Conservation (phyloP, 202 grass and related monocot genomes). For the Dendrocalamus latiflorus region DNA sequence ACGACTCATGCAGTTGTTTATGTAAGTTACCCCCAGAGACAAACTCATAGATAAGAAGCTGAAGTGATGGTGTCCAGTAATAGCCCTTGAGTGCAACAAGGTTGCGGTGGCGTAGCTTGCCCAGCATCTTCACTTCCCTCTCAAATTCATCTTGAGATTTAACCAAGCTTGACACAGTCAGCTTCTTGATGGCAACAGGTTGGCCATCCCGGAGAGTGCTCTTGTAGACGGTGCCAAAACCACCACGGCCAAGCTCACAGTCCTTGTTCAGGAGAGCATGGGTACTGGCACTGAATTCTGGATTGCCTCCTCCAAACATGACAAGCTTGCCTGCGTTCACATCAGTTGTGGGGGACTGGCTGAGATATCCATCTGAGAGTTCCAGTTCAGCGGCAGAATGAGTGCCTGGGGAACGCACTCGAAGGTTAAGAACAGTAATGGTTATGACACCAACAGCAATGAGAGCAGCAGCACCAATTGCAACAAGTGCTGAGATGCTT, state of each 20-base stretch:
- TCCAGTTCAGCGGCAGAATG: slow-evolving; percentile 48
- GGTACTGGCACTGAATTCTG: slow-evolving; percentile 84
- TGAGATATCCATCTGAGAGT: slow-evolving; percentile 87
- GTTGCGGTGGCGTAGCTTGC: slow-evolving; percentile 81
- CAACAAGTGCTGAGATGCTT: slow-evolving; percentile 93
- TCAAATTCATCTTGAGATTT: slow-evolving; percentile 99
- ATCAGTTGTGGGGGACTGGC: slow-evolving; percentile 84
- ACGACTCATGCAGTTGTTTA: slow-evolving; percentile 78
- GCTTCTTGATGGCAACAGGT: slow-evolving; percentile 92
- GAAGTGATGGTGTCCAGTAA: slow-evolving; percentile 94
- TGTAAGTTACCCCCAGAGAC: slow-evolving; percentile 75
- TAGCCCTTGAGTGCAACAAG: slow-evolving; percentile 78
- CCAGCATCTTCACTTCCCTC: slow-evolving; percentile 83
- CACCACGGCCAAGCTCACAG: slow-evolving; percentile 93
- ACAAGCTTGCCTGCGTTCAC: slow-evolving; percentile 81
- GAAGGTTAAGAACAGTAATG: slow-evolving; percentile 79
- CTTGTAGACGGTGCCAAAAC: slow-evolving; percentile 94
- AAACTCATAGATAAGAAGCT: slow-evolving; percentile 96
- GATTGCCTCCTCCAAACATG: slow-evolving; percentile 88
- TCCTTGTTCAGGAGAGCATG: slow-evolving; percentile 97
- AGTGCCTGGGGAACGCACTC: slow-evolving; percentile 44
- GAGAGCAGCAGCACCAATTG: slow-evolving; percentile 81
- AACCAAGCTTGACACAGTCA: slow-evolving; percentile 97
- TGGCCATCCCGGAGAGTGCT: slow-evolving; percentile 73
- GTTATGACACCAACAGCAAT: slow-evolving; percentile 89